Conservation (phyloP, 805 yeast species). For the Yueomyces sp. region DNA sequence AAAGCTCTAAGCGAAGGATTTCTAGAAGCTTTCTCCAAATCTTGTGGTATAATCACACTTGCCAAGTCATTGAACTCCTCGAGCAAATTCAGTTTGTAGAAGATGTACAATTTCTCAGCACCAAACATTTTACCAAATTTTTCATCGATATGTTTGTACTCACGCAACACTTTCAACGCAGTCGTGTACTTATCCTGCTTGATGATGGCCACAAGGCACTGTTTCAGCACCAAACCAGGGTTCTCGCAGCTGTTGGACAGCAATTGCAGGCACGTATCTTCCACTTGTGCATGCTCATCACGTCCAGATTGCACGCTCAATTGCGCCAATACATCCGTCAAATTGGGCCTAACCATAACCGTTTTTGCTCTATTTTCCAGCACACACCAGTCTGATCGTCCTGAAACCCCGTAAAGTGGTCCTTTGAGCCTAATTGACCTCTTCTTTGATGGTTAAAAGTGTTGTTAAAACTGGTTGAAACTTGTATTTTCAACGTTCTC, state of each 20-base stretch:
- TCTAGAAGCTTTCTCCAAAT: conserved; percentile 6
- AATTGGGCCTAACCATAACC: conserved; percentile 13
- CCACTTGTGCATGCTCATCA: conserved; percentile 17
- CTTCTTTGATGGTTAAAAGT: too few relatives aligned
- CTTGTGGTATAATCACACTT: background rate
- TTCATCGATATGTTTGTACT: conserved; percentile 26
- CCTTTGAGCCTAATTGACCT: too few relatives aligned
- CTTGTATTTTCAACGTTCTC: too few relatives aligned
- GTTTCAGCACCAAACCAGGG: conserved; percentile 20
- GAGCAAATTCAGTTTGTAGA: conserved; percentile 38
- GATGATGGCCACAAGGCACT: conserved; percentile 47
- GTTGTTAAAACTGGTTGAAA: too few relatives aligned
- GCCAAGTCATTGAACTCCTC: conserved; percentile 17
- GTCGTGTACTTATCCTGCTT: conserved; percentile 47
- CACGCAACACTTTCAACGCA: conserved; percentile 34
- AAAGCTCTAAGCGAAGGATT: conserved; percentile 25
- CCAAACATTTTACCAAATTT: conserved; percentile 23
- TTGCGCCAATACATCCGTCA: conserved; percentile 15
- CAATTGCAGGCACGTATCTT: conserved; percentile 14
- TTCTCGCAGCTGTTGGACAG: conserved; percentile 11
- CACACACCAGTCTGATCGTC: too few relatives aligned
- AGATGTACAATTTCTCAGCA: conserved; percentile 48
- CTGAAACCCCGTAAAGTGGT: too few relatives aligned
- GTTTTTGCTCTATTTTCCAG: too few relatives aligned
- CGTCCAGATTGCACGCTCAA: conserved; percentile 19